Conservation (phyloP, 176 grass and related monocot genomes). For the Musa troglodytarum region DNA sequence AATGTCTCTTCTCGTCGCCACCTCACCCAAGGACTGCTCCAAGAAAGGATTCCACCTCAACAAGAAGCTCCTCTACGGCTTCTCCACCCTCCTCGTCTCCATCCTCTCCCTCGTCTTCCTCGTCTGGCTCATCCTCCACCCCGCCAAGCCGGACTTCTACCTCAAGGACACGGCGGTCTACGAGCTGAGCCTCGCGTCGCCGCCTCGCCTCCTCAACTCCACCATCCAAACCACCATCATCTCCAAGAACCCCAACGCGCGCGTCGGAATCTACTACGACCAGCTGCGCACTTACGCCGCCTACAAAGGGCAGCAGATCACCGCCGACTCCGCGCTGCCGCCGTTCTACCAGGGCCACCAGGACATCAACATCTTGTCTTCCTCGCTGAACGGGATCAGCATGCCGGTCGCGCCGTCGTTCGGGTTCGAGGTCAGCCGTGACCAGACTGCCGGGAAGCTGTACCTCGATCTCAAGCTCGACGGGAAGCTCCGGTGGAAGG, state of each 20-base stretch:
- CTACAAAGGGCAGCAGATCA: slow-evolving; percentile 37
- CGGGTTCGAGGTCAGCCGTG: slow-evolving; percentile 5
- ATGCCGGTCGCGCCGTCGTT: not conserved
- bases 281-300: slow-evolving; percentile 34
- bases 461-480: slow-evolving; percentile 36
- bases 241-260: slow-evolving; percentile 60
- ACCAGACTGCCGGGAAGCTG: slow-evolving; percentile 15
- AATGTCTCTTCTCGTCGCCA: slow-evolving; percentile 34
- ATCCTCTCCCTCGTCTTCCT: slow-evolving; percentile 35
- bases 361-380: slow-evolving; percentile 27
- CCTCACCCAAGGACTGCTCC: slow-evolving; percentile 44
- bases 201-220: slow-evolving; percentile 16
- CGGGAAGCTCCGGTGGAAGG: slow-evolving; percentile 69
- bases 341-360: slow-evolving; percentile 45
- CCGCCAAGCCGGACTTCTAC: slow-evolving; percentile 47
- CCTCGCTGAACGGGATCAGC: slow-evolving; percentile 22
- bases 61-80: slow-evolving; percentile 29
- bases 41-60: slow-evolving; percentile 32
- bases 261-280: slow-evolving; percentile 52
- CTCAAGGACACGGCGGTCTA: slow-evolving; percentile 34
- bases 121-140: slow-evolving; percentile 63
- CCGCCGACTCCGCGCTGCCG: slow-evolving; percentile 25
- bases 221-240: slow-evolving; percentile 46
- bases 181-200: slow-evolving; percentile 9
- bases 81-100: slow-evolving; percentile 22